Evolutionary conservation across 805 yeast genomes (phyloP), one percentile per base, ranked within the genome.

Genomic region (Saccharomycopsis javanensis): DNA sequence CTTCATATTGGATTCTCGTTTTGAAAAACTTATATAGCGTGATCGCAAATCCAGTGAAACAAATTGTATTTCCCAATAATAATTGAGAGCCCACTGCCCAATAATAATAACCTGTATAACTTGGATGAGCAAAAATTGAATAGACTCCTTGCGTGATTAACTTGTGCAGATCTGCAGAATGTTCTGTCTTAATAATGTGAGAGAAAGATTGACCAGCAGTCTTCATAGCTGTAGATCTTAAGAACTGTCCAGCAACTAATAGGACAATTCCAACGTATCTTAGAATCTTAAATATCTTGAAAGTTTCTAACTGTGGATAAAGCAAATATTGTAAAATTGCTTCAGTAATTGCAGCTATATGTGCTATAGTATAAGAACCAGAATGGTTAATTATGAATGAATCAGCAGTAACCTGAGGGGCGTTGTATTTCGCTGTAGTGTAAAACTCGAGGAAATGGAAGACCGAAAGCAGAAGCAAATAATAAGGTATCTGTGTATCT

Each of bases 51-150:
- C 76, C 72, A 1, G 74, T 53, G 1, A 79, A 64, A 1, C 89
- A 75, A 0, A 88, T 51, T 5, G 86, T 82, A 69, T 90, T 94
- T 50, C 81, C 70, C 57, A 92, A 69, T 59, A 85, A 62, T 51
- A 94, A 25, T 67, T 92, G 96, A 1, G 89, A 76, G 0, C 97
- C 97, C 3, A 91, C 62, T 13, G 95, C 92, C 97, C 98, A 94
- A 80, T 89, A 82, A 66, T 82, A 91, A 68, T 86, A 94, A 0
- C 97, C 99, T 45, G 82, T 78, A 69, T 94, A 94, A 52, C 95
- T 84, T 5, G 99, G 99, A 68, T 94, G 99, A 60, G 99, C 76
- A 15, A 80, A 71, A 27, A 70, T 61, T 1, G 74, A 58, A 68
- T 92, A 94, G 2, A 92, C 72, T 0, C 97, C 98, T 10, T 69